A percentile compares a stretch with the other conserved stretches of the same genome.
These are phyloP conservation scores for Diaporthe sp. DNA, from an alignment of 2,329 filamentous ascomycete genomes.

Conservation along the genomic window DNA sequence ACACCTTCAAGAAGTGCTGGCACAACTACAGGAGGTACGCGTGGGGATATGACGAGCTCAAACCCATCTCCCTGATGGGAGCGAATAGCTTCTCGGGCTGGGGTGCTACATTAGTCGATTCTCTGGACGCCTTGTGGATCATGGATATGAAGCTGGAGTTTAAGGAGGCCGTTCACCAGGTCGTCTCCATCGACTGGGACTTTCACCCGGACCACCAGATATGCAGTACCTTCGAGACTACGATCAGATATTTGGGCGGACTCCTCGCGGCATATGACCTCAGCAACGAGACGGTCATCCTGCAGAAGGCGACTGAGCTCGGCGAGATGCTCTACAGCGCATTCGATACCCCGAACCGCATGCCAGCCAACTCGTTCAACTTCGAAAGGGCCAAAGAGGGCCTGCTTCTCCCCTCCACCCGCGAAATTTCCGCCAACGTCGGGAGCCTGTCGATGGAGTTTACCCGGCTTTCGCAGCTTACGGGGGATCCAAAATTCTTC, in stretches of 20 bases:
- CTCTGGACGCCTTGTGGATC: constrained; percentile 71
- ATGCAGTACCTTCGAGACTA: constrained; percentile 75
- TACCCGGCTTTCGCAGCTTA: constrained; percentile 80
- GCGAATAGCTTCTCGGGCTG: constrained; percentile 67
- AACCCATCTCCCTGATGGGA: constrained; percentile 61
- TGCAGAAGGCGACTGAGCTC: constrained; percentile 66
- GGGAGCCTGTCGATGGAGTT: constrained; percentile 82
- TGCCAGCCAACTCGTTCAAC: constrained; percentile 62
- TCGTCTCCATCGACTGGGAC: constrained; percentile 69
- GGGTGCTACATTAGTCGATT: constrained; percentile 71
- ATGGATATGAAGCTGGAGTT: constrained; percentile 72
- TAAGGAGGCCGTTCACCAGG: constrained; percentile 61
- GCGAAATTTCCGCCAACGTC: constrained; percentile 59
- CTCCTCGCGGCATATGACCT: constrained; percentile 67
- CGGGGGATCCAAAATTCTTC: constrained; percentile 80
- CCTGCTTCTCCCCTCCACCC: constrained; percentile 51
- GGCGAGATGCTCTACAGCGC: constrained; percentile 66
- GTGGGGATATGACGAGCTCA: constrained; percentile 70
- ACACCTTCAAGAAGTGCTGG: constrained; percentile 62
- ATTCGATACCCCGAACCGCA: constrained; percentile 68
- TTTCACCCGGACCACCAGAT: constrained; percentile 51
- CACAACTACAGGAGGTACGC: constrained; percentile 66
- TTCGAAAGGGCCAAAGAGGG: constrained; percentile 58
- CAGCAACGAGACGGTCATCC: constrained; percentile 59
- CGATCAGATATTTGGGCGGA: constrained; percentile 68